Conservation (phyloP, 2,329 filamentous ascomycete species). For the Cytospora mali region DNA sequence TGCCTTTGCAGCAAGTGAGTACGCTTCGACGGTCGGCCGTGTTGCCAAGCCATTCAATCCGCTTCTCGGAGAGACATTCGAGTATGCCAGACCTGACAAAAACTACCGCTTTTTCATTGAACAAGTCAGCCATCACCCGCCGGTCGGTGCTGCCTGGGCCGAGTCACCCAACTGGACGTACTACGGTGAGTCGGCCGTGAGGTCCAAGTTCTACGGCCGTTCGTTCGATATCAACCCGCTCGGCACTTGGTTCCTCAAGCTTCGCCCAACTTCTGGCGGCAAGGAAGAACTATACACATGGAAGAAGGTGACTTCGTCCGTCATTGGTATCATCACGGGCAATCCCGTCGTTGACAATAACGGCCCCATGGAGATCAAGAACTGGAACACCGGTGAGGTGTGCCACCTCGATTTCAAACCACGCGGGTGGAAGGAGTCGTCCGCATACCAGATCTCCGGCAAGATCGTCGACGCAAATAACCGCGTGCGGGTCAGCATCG, state of each 20-base stretch:
- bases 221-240: constrained; percentile 97
- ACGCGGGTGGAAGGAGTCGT: constrained; percentile 92
- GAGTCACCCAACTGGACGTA: constrained; percentile 96
- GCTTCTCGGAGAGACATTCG: constrained; percentile 92
- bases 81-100: constrained; percentile 94
- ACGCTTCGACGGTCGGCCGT: constrained; percentile 93
- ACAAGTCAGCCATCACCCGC: constrained; percentile 96
- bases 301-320: constrained; percentile 98
- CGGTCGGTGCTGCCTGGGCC: constrained; percentile 88
- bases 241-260: constrained; percentile 92
- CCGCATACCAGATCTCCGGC: constrained; percentile 84
- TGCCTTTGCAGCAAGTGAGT: constrained; percentile 94
- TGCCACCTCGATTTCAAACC: constrained; percentile 90
- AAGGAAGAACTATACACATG: constrained; percentile 92
- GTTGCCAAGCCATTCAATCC: constrained; percentile 99
- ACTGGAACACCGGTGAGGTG: constrained; percentile 93
- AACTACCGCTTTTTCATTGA: constrained; percentile 98
- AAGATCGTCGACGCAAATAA: constrained; percentile 80
- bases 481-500: constrained; percentile 84
- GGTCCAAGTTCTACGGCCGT: constrained; percentile 96
- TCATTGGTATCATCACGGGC: constrained; percentile 97
- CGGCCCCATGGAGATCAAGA: constrained; percentile 94
- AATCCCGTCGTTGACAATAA: constrained; percentile 98
- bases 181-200: constrained; percentile 92
- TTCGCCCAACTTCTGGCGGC: constrained; percentile 74